A percentile compares a stretch with the other conserved stretches of the same genome.
Evolutionary conservation across 1,139 yeast species (phyloP).

Genomic region (Protomyces arabidopsidicola): DNA sequence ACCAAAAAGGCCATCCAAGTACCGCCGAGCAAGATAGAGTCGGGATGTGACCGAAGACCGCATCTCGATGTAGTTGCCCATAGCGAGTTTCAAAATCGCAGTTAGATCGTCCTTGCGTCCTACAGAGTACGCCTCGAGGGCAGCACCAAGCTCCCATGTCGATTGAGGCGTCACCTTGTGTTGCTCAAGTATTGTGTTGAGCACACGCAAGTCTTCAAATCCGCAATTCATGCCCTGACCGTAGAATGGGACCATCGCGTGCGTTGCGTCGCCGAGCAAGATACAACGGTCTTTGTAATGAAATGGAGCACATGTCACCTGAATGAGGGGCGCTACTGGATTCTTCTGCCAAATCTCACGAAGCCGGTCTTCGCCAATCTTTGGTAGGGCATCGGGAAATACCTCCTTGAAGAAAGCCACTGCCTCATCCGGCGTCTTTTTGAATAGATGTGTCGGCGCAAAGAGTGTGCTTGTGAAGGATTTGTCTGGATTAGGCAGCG

Average conservation of each 20-base stretch:
- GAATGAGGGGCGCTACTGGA: conserved; percentile 74
- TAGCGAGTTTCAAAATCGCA: conserved; percentile 73
- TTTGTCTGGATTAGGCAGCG: conserved; percentile 57
- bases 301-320: conserved; percentile 50
- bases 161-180: conserved; percentile 51
- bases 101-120: conserved; percentile 60
- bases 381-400: conserved; percentile 68
- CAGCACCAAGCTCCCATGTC: conserved; percentile 45
- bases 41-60: conserved; percentile 70
- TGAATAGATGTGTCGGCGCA: conserved; percentile 72
- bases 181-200: conserved; percentile 36
- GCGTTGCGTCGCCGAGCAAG: conserved; percentile 89
- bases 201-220: conserved; percentile 75
- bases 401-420: conserved; percentile 53
- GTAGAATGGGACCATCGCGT: conserved; percentile 93
- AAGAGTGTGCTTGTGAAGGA: conserved; percentile 87
- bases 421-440: conserved; percentile 43
- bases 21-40: conserved; percentile 60
- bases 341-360: conserved; percentile 52
- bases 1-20: conserved; percentile 58
- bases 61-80: conserved; percentile 83
- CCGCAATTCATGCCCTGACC: conserved; percentile 99
- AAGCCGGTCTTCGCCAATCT: conserved; percentile 61
- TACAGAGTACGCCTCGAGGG: conserved; percentile 56
- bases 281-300: conserved; percentile 61